Base-by-base conservation (phyloP, 2,329 filamentous ascomycete species). In the Colletotrichum filicis region DNA sequence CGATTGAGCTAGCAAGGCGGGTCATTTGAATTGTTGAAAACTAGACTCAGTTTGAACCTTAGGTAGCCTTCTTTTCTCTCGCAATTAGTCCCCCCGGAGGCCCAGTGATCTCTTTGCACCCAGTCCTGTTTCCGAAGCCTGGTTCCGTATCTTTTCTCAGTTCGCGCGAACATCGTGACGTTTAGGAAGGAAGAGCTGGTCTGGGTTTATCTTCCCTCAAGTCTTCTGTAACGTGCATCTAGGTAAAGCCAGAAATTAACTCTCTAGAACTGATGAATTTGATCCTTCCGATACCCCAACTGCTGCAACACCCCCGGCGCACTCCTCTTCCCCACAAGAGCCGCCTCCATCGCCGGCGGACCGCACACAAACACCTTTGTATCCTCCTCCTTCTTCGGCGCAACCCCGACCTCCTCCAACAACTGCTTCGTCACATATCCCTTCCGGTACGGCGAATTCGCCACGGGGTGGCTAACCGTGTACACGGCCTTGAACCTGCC, bases 341-440 rank as follows among this genome's bases (percentile, higher is more conserved):
- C 85, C 69, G 83, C 83, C 79, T 93, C 90, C 91, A 94, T 93
- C 0, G 86, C 85, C 1, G 92, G 91, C 22, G 92, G 92, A 0
- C 92, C 92, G 78, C 92, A 93, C 1, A 94, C 84, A 77, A 93
- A 92, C 0, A 94, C 89, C 80, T 92, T 92, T 2, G 83, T 84
- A 35, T 85, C 82, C 4, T 64, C 67, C 9, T 74, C 67, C 9
- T 74, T 74, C 2, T 73, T 77, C 3, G 80, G 77, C n/a, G 76
- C 77, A 7, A 84, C 79, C 6, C 82, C 80, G 14, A 89, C 84
- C 74, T 89, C 84, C 74, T 85, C 80, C 71, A 94, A 77, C 42
- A 93, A 76, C 69, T 87, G 84, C 78, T 85, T 86, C 2, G 87
- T 89, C 9, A 94, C 85, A 71, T 88, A 88, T 0, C 92, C 92